These are phyloP conservation scores for Fusarium sp. DNA, from an alignment of 2,329 filamentous ascomycete species.

Conservation along the genomic window DNA sequence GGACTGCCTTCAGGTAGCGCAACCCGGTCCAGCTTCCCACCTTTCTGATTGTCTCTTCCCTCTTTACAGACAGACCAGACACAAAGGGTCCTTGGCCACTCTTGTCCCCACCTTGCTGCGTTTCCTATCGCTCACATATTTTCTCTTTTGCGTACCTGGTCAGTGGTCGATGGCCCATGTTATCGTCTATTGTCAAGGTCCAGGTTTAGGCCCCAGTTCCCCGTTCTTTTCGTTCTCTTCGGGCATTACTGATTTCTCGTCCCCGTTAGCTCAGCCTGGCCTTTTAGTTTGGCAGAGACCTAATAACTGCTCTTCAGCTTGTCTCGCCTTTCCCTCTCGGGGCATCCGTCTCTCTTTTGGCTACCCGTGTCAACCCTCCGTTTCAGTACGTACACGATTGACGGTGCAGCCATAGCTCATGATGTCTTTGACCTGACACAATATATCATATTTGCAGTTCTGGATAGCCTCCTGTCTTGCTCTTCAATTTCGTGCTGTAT, in stretches of 20 bases:
- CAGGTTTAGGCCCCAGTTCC: slow-evolving; percentile 7
- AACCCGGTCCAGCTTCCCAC: slow-evolving; percentile 13
- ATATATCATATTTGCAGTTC: background rate
- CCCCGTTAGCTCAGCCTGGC: slow-evolving; percentile 29
- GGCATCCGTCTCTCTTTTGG: slow-evolving; percentile 19
- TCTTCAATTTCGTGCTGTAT: background rate
- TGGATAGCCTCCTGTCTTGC: background rate
- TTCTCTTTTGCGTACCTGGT: slow-evolving; percentile 8
- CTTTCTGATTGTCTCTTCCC: slow-evolving; percentile 19
- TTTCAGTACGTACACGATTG: background rate
- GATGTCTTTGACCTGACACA: background rate
- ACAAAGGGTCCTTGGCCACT: slow-evolving; percentile 33
- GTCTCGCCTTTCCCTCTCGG: slow-evolving; percentile 13
- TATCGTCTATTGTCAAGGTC: slow-evolving; percentile 14
- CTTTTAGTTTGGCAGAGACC: background rate
- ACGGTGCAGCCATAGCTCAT: background rate
- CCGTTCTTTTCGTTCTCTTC: slow-evolving; percentile 7
- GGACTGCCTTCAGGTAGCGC: background rate
- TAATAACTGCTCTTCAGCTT: slow-evolving; percentile 33
- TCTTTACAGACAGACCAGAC: slow-evolving; percentile 10
- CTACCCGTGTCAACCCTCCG: slow-evolving; percentile 12
- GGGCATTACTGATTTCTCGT: slow-evolving; percentile 7
- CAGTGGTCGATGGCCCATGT: slow-evolving; percentile 2
- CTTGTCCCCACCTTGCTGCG: slow-evolving; percentile 29
- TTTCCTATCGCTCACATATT: slow-evolving; percentile 31